Conservation (phyloP, 225 moss, liverwort and hornwort species). For the Polytrichum commune region DNA sequence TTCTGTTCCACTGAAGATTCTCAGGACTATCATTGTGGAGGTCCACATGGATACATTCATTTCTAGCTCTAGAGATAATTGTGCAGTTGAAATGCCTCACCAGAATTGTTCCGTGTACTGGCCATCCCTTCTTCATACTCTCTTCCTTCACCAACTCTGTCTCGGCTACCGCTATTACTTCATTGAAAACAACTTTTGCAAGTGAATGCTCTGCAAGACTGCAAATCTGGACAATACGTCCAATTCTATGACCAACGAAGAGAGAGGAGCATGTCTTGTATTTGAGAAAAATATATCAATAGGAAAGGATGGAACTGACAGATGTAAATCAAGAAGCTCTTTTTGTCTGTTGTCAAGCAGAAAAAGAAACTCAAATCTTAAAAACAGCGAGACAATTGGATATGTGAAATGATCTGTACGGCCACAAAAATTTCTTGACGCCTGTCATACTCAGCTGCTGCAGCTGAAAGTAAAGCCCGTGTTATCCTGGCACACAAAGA, state of each 20-base stretch:
- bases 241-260: slow-evolving; percentile 5
- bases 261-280: no score
- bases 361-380: no score
- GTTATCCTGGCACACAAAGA: slow-evolving; percentile 53
- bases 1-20: no score
- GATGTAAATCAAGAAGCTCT: no score
- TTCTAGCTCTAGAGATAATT: no score
- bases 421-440: slow-evolving; percentile 70
- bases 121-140: slow-evolving; percentile 57
- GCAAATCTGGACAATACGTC: slow-evolving; percentile 68
- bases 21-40: no score
- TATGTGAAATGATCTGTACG: slow-evolving; percentile 25
- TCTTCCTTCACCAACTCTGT: slow-evolving; percentile 61
- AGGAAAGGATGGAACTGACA: no score
- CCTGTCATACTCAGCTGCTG: slow-evolving; percentile 65
- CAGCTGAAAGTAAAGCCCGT: slow-evolving; percentile 82
- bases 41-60: no score
- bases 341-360: no score
- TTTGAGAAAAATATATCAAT: no score
- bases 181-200: slow-evolving; percentile 77
- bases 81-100: slow-evolving; percentile 5
- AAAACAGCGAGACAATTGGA: no score
- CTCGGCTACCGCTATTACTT: slow-evolving; percentile 83
- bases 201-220: slow-evolving; percentile 92
- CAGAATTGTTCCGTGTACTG: slow-evolving; percentile 86